Evolutionary conservation across 1,284 basidiomycete genomes (phyloP).

Genomic region (Cryptococcus wingfieldii): DNA sequence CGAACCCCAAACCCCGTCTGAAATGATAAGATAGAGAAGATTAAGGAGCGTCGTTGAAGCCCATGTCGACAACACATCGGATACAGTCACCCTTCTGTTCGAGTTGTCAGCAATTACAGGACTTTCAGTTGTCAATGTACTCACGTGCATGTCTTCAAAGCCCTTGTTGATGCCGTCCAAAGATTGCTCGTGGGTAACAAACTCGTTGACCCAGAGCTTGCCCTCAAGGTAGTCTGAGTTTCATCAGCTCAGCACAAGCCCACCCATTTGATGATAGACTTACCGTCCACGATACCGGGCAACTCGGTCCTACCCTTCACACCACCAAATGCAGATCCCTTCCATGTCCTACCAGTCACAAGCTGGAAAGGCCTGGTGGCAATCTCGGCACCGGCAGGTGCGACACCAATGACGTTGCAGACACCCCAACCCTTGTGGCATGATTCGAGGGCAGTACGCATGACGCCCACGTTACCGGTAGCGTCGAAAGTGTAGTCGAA

Average conservation of each 20-base stretch:
- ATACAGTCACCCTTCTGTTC: slow-evolving; percentile 78
- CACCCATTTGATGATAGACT: slow-evolving; percentile 2
- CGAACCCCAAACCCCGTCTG: background rate
- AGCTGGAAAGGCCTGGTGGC: slow-evolving; percentile 77
- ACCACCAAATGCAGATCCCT: slow-evolving; percentile 93
- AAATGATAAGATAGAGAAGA: background rate
- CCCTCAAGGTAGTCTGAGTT: slow-evolving; percentile 45
- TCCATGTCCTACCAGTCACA: slow-evolving; percentile 86
- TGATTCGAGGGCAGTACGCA: slow-evolving; percentile 91
- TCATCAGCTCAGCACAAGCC: slow-evolving; percentile 52
- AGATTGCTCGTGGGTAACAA: slow-evolving; percentile 73
- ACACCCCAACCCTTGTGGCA: slow-evolving; percentile 99
- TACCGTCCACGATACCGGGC: slow-evolving; percentile 79
- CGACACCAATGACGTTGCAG: slow-evolving; percentile 89
- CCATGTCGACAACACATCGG: slow-evolving; percentile 67
- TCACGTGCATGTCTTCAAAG: slow-evolving; percentile 91
- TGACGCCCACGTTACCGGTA: slow-evolving; percentile 92
- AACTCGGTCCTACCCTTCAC: slow-evolving; percentile 96
- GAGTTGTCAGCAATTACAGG: background rate
- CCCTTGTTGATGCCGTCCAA: slow-evolving; percentile 80
- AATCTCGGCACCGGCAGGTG: slow-evolving; percentile 96
- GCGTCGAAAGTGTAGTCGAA: slow-evolving; percentile 96
- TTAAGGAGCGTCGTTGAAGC: slow-evolving; percentile 26
- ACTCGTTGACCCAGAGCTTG: slow-evolving; percentile 68
- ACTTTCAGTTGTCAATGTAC: slow-evolving; percentile 37